Evolutionary conservation across 495 filamentous ascomycete genomes (phyloP).

Genomic region (Trichoderma asperelloides): DNA sequence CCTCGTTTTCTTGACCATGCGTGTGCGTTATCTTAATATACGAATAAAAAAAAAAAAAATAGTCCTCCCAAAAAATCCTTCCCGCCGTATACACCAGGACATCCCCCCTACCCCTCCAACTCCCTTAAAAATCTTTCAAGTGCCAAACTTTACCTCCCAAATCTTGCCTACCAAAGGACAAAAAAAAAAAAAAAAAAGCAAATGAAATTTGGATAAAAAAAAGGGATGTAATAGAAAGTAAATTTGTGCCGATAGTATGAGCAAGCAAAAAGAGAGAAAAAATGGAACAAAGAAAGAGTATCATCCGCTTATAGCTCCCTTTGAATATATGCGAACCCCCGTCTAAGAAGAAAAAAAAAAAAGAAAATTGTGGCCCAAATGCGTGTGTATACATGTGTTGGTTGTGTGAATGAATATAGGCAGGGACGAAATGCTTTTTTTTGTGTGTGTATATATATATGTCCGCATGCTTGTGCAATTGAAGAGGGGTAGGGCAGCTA

Average conservation of each 20-base stretch:
- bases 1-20: constrained; percentile 5
- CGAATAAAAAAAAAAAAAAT: constrained; percentile 11
- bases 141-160: neutral
- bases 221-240: neutral
- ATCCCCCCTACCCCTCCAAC: neutral
- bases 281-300: neutral
- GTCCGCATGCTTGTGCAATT: no score
- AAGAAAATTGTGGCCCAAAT: neutral
- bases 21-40: constrained; percentile 6
- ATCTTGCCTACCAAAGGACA: neutral
- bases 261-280: neutral
- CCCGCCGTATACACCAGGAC: constrained; percentile 4
- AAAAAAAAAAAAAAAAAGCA: neutral
- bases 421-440: neutral
- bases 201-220: neutral
- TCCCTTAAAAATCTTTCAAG: neutral
- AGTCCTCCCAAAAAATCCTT: constrained; percentile 1
- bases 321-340: neutral
- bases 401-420: neutral
- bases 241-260: neutral
- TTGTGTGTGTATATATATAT: neutral
- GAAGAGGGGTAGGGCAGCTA: no score
- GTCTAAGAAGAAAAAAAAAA: neutral
- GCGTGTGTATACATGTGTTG: neutral
- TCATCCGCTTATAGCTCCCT: constrained; percentile 2